phyloP scores from a whole-genome alignment of 805 yeast species.

The Brettanomyces nanus region DNA sequence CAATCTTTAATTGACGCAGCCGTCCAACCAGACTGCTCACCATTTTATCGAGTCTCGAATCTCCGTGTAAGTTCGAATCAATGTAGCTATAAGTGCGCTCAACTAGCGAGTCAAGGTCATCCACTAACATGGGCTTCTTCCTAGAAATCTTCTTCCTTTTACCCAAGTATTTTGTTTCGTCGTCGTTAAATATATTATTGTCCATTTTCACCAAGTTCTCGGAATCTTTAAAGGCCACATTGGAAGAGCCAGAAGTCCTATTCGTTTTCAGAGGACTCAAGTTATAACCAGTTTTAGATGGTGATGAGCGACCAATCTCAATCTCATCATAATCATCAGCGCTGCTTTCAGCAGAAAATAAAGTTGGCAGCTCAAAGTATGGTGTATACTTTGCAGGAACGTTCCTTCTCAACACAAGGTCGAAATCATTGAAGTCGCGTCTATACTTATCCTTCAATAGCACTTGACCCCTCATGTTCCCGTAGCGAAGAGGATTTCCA shows the following conservation, averaged over 20 bases:
- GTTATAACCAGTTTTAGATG: conserved; percentile 11
- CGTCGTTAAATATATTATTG: background rate
- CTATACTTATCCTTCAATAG: conserved; percentile 16
- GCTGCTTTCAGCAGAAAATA: conserved; percentile 1
- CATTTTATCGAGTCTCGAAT: background rate
- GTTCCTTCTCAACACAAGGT: conserved; percentile 20
- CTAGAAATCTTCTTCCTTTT: too few relatives aligned
- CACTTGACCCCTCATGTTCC: conserved; percentile 22
- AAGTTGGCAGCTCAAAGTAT: conserved; percentile 14
- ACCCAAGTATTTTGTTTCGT: too few relatives aligned
- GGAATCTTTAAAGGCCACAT: conserved; percentile 16
- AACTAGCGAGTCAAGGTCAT: background rate
- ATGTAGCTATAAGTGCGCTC: background rate
- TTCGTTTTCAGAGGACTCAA: conserved; percentile 21
- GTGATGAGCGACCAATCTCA: conserved; percentile 21
- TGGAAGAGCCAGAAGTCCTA: background rate
- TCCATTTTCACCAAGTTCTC: conserved; percentile 8
- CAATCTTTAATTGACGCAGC: conserved; percentile 4
- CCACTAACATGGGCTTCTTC: too few relatives aligned
- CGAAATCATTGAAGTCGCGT: conserved; percentile 22
- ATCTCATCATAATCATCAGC: conserved; percentile 12
- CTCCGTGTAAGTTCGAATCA: background rate
- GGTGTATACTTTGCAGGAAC: conserved; percentile 20
- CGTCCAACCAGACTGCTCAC: conserved; percentile 1
- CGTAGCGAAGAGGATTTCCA: conserved; percentile 21